Conservation (phyloP, 352 stramenopile genomes). For the Phytopythium vexans region DNA sequence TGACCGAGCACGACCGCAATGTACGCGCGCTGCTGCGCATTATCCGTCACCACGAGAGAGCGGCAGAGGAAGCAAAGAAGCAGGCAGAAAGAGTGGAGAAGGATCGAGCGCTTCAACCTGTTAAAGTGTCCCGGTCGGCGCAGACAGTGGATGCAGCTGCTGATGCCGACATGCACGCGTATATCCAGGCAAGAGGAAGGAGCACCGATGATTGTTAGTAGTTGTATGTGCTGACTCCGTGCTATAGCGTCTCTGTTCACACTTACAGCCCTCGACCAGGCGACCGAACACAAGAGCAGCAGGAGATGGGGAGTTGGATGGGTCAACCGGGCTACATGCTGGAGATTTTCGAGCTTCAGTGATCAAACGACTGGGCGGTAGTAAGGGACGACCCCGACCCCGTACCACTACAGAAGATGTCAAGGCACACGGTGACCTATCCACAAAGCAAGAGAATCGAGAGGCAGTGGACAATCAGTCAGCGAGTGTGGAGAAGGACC, state of each 20-base stretch:
- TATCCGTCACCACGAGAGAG: conserved; percentile 38
- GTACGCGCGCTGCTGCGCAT: conserved; percentile 48
- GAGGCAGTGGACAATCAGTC: conserved; percentile 3
- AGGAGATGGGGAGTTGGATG: not conserved
- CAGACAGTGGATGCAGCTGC: conserved; percentile 22
- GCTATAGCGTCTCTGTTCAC: too few relatives aligned
- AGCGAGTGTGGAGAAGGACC: not conserved
- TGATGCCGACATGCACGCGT: too few relatives aligned
- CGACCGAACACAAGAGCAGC: too few relatives aligned
- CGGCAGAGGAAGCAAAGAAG: conserved; percentile 7
- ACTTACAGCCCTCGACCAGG: too few relatives aligned
- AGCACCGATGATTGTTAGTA: not conserved
- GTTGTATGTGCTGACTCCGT: too few relatives aligned
- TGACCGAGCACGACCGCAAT: conserved; percentile 37
- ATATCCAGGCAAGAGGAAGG: not conserved
- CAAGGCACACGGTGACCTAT: conserved; percentile 1
- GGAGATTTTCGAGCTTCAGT: conserved; percentile 16
- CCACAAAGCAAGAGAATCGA: conserved; percentile 6
- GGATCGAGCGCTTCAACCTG: conserved; percentile 3
- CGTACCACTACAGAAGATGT: conserved; percentile 10
- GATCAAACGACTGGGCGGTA: conserved; percentile 12
- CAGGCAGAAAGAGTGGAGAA: conserved; percentile 17
- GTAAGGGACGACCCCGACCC: conserved; percentile 1
- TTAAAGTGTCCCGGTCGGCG: conserved; percentile 15
- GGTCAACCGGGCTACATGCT: not conserved